Base-by-base conservation (phyloP, 768 basidiomycete genomes). In the Lactarius sanguifluus region DNA sequence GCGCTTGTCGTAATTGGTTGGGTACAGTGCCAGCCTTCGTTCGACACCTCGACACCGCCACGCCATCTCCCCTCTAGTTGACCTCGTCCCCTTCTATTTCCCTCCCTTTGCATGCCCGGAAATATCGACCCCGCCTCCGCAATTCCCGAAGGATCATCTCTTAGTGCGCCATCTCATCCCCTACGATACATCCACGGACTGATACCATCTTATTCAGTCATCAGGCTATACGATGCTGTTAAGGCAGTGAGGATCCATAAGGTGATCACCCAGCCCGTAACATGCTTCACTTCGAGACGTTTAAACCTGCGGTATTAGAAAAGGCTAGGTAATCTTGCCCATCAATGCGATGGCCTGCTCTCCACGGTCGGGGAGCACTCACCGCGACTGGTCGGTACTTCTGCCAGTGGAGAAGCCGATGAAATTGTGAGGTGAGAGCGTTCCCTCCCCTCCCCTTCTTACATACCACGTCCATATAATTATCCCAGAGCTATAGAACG, bases 291-390 rank as follows among this genome's bases (percentile, higher is more conserved):
- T 45, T 16, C 41, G 45, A 10, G n/a, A 23, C 4, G 4, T 10
- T 23, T 50, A 23, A 52, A 25, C 13, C 16, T 12, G 52, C 55
- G 5, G 12, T 25, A 10, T 4, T 9, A 67, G 66, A 30, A 4
- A 16, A 57, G 28, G n/a, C 20, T 64, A 3, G 4, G 6, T 6
- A 28, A 54, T 32, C 62, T 67, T 55, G 41, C 34, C n/a, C 43
- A n/a, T 18, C 58, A 67, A 45, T 67, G 62, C 30, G 54, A 47
- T 0, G 9, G 4, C 13, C 18, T 64, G 4, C 62, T 67, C 3
- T 60, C 62, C 16, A 59, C 58, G 9, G 58, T 67, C 28, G 45
- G 58, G 50, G 66, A 67, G 0, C 54, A 64, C 50, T 59, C 61
- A 15, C 41, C 25, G 18, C 50, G 18, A 30, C 28, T 67, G 3